Conservation (phyloP, 768 basidiomycete species). For the Atractiella rhizophila region DNA sequence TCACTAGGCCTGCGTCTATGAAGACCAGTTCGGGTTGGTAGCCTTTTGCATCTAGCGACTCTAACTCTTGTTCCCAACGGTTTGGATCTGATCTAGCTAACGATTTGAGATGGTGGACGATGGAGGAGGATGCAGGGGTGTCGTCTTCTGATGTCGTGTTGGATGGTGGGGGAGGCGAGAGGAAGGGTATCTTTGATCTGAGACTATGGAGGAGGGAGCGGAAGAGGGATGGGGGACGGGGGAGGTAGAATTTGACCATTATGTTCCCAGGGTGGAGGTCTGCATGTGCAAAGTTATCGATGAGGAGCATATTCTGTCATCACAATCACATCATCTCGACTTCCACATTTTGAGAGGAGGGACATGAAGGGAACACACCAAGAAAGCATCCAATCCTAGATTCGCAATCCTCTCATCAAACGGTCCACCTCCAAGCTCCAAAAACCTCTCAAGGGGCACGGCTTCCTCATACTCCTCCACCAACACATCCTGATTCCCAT, state of each 20-base stretch:
- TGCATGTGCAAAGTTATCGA: slow-evolving; percentile 87
- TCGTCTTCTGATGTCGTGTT: slow-evolving; percentile 2
- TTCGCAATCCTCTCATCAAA: slow-evolving; percentile 74
- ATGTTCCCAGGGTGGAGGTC: slow-evolving; percentile 51
- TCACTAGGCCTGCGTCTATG: slow-evolving; percentile 85
- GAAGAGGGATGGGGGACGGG: slow-evolving; percentile 39
- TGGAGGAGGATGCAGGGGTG: slow-evolving; percentile 21
- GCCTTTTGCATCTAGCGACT: slow-evolving; percentile 36
- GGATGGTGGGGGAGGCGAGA: slow-evolving; percentile 1
- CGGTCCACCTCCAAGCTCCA: slow-evolving; percentile 73
- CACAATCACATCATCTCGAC: no score
- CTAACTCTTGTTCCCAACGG: slow-evolving; percentile 45
- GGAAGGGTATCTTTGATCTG: no score
- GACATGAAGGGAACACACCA: slow-evolving; percentile 31
- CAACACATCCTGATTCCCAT: slow-evolving; percentile 56
- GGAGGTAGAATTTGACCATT: slow-evolving; percentile 84
- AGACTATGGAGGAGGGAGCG: no score
- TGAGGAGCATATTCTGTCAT: slow-evolving; percentile 92
- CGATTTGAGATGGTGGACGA: slow-evolving; percentile 43
- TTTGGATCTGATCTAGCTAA: slow-evolving; percentile 31
- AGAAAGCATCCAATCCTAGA: slow-evolving; percentile 75
- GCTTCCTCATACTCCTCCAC: slow-evolving; percentile 89
- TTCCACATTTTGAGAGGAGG: no score
- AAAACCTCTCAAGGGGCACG: slow-evolving; percentile 58
- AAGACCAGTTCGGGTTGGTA: slow-evolving; percentile 87